Evolutionary conservation across 75 land plant genomes (phyloP).

Genomic region (Selaginella moellendorffii): DNA sequence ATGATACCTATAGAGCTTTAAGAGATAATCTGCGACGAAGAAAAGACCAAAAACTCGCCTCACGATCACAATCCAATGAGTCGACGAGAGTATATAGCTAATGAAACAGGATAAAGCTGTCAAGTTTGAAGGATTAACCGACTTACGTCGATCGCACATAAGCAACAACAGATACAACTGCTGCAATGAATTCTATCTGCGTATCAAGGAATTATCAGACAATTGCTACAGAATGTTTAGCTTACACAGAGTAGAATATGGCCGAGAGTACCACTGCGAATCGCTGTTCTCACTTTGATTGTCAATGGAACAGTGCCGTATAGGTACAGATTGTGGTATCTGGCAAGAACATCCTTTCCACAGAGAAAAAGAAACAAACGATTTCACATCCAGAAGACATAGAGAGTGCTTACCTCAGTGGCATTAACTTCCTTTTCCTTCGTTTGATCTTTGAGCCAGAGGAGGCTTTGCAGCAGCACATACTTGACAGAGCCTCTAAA

Average conservation of each 20-base stretch:
- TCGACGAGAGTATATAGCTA: neutral
- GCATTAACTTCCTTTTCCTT: slow-evolving; percentile 23
- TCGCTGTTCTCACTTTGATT: slow-evolving; percentile 1
- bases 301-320: neutral
- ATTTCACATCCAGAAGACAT: no score
- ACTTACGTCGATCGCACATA: slow-evolving; percentile 1
- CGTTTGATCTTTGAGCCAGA: slow-evolving; percentile 16
- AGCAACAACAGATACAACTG: slow-evolving; percentile 1
- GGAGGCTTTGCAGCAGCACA: slow-evolving; percentile 7
- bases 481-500: slow-evolving; percentile 11
- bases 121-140: neutral
- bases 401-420: slow-evolving; percentile 16
- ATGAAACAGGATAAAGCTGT: neutral
- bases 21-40: neutral
- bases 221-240: neutral
- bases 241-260: slow-evolving; percentile 3
- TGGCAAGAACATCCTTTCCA: slow-evolving; percentile 1
- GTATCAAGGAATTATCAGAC: neutral
- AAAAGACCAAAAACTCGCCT: neutral
- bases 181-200: slow-evolving; percentile 5
- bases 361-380: neutral
- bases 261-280: slow-evolving; percentile 1
- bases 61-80: neutral
- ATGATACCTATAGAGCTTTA: neutral
- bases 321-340: slow-evolving; percentile 2